Percentiles rank a stretch among this genome's conserved stretches.
phyloP scores from a whole-genome alignment of 2,329 filamentous ascomycete species.

The Ceratocystis harringtonii region DNA sequence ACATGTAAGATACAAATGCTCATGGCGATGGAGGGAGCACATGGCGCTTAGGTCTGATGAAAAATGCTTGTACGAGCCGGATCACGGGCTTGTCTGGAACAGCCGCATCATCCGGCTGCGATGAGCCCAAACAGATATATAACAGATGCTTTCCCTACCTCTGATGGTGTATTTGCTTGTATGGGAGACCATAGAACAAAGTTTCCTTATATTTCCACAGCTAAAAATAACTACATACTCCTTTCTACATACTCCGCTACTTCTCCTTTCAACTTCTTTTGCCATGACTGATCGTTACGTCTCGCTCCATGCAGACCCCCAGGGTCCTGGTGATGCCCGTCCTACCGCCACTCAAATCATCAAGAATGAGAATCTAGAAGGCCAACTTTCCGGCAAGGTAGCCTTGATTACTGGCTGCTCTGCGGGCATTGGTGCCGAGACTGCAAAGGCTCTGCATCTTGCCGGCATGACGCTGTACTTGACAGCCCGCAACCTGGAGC shows the following conservation, averaged over 20 bases:
- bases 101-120: background rate
- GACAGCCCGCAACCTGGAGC: constrained; percentile 27
- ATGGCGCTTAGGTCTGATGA: background rate
- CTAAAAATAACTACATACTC: background rate
- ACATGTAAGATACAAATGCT: background rate
- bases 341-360: background rate
- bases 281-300: constrained; percentile 20
- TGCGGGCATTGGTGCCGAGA: constrained; percentile 27
- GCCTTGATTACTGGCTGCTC: constrained; percentile 32
- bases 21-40: background rate
- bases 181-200: background rate
- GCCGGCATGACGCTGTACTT: background rate
- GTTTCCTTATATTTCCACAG: background rate
- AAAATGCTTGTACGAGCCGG: background rate
- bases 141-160: background rate
- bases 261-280: too few species aligned
- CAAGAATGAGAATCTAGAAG: background rate
- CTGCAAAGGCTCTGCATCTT: constrained; percentile 23
- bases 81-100: background rate
- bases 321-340: background rate
- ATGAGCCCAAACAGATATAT: background rate
- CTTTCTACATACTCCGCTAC: background rate
- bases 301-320: background rate
- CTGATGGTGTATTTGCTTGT: background rate
- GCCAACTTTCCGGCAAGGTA: constrained; percentile 8